These are phyloP conservation scores for Cytospora mali DNA, from an alignment of 2,329 filamentous ascomycete genomes.

Conservation along the genomic window DNA sequence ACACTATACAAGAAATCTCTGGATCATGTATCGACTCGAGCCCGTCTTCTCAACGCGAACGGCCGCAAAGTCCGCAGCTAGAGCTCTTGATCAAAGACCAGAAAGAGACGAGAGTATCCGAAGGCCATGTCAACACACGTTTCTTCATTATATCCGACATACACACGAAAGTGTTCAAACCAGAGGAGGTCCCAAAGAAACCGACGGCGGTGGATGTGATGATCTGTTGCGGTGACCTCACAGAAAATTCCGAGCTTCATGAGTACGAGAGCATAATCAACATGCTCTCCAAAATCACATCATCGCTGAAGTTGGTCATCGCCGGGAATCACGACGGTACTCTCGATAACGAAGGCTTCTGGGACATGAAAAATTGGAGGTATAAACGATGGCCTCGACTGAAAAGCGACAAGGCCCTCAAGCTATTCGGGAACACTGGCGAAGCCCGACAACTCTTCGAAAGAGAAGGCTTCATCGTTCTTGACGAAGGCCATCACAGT, in stretches of 20 bases:
- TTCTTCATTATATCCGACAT: conserved; percentile 5
- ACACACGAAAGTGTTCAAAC: background rate
- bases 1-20: background rate
- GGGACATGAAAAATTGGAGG: conserved; percentile 21
- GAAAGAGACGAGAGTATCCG: background rate
- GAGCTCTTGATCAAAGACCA: background rate
- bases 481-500: conserved; percentile 46
- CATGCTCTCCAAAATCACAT: conserved; percentile 36
- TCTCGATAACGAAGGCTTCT: conserved; percentile 34
- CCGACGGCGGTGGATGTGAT: background rate
- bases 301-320: conserved; percentile 52
- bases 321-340: conserved; percentile 57
- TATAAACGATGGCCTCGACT: background rate
- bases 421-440: background rate
- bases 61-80: background rate
- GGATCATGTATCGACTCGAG: background rate
- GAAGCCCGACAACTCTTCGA: conserved; percentile 6
- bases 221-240: conserved; percentile 4
- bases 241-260: background rate
- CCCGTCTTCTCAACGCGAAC: background rate
- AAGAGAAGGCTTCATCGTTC: conserved; percentile 37
- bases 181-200: background rate
- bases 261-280: conserved; percentile 5
- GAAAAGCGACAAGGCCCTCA: background rate
- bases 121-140: conserved; percentile 1